A percentile compares a stretch with the other conserved stretches of the same genome.
phyloP scores from a whole-genome alignment of 164 flowering plant genomes.

The Berberis thunbergii region DNA sequence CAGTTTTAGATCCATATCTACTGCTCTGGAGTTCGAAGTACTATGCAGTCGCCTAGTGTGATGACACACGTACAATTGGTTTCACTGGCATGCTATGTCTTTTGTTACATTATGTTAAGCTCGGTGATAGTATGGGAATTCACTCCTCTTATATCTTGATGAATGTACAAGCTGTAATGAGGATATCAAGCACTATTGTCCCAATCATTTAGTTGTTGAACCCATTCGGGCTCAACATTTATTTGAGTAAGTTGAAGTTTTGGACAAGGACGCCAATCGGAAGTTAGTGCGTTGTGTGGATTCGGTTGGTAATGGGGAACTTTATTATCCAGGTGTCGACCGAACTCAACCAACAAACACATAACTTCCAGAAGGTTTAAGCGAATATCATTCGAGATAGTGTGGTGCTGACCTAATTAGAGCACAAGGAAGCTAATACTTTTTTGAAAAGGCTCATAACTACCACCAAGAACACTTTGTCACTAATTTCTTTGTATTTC shows the following conservation, averaged over 20 bases:
- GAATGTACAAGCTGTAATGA: neutral
- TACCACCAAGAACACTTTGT: slow-evolving; percentile 3
- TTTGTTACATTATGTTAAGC: no score
- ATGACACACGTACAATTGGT: no score
- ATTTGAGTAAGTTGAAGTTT: neutral
- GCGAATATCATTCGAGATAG: neutral
- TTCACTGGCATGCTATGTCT: no score
- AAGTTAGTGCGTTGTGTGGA: slow-evolving; percentile 5
- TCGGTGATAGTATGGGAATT: neutral
- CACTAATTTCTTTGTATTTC: neutral
- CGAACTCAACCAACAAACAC: neutral
- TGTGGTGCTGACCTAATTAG: neutral
- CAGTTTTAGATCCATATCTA: no score
- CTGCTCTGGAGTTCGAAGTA: no score
- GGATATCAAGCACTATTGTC: neutral
- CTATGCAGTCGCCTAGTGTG: no score
- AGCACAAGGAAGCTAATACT: neutral
- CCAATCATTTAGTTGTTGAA: neutral
- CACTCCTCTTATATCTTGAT: neutral
- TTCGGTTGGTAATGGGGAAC: slow-evolving; percentile 1
- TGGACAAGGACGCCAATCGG: neutral
- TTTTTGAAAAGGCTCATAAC: slow-evolving; percentile 7
- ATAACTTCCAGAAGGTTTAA: slow-evolving; percentile 1
- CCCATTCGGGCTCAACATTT: neutral
- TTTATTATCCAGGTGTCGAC: neutral